Conservation (phyloP, 1,284 basidiomycete genomes). For the Salmacisia buchloeana region DNA sequence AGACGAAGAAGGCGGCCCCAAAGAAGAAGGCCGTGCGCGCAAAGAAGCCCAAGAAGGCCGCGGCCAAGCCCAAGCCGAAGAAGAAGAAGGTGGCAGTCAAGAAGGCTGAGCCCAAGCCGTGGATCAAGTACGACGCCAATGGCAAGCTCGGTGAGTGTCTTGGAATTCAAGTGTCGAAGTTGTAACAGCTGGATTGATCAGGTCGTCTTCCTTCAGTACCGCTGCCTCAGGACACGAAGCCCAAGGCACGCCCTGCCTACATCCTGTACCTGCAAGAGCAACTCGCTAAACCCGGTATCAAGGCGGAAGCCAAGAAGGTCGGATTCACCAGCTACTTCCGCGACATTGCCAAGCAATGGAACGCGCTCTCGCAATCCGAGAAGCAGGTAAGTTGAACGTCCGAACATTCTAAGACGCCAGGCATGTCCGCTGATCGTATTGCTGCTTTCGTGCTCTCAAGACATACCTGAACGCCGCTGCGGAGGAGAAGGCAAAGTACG, state of each 20-base stretch:
- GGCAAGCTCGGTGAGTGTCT: slow-evolving; percentile 17
- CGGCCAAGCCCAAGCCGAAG: not conserved
- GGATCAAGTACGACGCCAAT: slow-evolving; percentile 13
- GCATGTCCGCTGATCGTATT: too few species aligned
- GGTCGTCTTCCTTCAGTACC: slow-evolving; percentile 30
- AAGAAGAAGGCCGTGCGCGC: slow-evolving; percentile 24
- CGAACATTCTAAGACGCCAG: too few species aligned
- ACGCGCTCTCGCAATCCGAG: slow-evolving; percentile 22
- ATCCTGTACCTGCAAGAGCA: slow-evolving; percentile 38
- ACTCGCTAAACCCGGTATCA: slow-evolving; percentile 20
- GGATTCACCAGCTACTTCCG: slow-evolving; percentile 29
- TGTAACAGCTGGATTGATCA: not conserved
- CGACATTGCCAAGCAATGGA: slow-evolving; percentile 39
- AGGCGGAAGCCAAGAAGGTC: slow-evolving; percentile 27
- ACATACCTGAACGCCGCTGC: slow-evolving; percentile 30
- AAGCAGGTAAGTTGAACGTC: slow-evolving; percentile 18
- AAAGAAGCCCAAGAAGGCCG: slow-evolving; percentile 27
- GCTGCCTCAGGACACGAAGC: slow-evolving; percentile 41
- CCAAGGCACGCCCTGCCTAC: slow-evolving; percentile 33
- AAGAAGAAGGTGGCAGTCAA: slow-evolving; percentile 10
- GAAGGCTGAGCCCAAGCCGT: slow-evolving; percentile 13
- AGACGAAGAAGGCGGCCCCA: slow-evolving; percentile 13
- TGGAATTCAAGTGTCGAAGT: too few species aligned
- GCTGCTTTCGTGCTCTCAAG: not conserved
- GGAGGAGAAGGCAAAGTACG: slow-evolving; percentile 31